Base-by-base conservation (phyloP, 164 flowering plant species). In the Piper betle region DNA sequence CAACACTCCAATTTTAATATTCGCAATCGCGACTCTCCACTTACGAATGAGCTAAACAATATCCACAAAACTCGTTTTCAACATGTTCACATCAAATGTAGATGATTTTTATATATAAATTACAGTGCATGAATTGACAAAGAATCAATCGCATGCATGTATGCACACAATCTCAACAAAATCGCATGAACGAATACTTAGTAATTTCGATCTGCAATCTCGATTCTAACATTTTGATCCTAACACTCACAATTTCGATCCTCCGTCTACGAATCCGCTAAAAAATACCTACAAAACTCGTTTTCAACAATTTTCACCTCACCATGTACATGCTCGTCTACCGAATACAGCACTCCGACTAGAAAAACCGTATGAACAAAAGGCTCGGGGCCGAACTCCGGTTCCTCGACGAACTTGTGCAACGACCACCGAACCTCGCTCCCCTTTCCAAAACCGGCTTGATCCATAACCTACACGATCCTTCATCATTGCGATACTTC, bases 301-400 rank as follows among this genome's bases (percentile, higher is more conserved):
- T 20, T 4, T 57, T 55, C 2, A 10, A 40, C 33, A 25, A 25
- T 25, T 25, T 25, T 25, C 33, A 25, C 33, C 33, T 52, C 15
- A 64, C 96, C 93, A 83, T 42, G 70, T 38, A 64, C 53, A 39
- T 52, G 56, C 43, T 64, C 68, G 65, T 63, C 60, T 52, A 62
- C 71, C 33, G 63, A 56, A 5, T 25, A 57, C 69, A 82, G 71
- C 65, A 72, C 68, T 12, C 88, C 95, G 64, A 56, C 20, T 37
- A 92, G 18, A 66, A 78, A 88, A 41, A 85, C 76, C 0, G 89
- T 79, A 50, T 80, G 75, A 66, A 81, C 62, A 5, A 73, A 76
- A 37, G 68, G 48, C 1, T 79, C 87, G 1, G 89, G 96, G 37
- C 98, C 98, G 66, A 92, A 88, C 43, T 77, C 85, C 50, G 93